Evolutionary conservation across 2,329 filamentous ascomycete species (phyloP).

Genomic region (Ophiocordyceps camponoti-leonardi): DNA sequence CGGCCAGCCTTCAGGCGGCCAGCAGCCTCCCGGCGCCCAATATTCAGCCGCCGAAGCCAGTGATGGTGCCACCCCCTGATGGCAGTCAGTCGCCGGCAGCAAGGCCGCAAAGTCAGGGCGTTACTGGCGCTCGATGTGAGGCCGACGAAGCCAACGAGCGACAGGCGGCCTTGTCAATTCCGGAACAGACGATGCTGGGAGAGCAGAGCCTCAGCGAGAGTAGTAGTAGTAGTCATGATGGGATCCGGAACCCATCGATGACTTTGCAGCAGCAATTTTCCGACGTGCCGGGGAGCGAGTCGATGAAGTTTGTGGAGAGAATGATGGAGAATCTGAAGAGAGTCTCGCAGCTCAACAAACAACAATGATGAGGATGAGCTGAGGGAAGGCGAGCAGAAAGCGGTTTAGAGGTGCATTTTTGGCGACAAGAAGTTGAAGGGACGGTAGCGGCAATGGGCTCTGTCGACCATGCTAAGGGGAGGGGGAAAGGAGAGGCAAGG

Average conservation of each 20-base stretch:
- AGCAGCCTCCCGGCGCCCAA: neutral
- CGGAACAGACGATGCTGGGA: neutral
- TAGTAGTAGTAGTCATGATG: neutral
- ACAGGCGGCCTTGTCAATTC: neutral
- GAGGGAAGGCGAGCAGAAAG: neutral
- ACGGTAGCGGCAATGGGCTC: too few species aligned
- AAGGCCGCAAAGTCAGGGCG: neutral
- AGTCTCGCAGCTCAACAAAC: slow-evolving; percentile 11
- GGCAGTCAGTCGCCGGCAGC: neutral
- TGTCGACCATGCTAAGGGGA: neutral
- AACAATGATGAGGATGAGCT: neutral
- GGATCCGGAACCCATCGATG: neutral
- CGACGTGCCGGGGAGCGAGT: slow-evolving; percentile 24
- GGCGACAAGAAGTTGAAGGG: neutral
- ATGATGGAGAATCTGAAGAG: slow-evolving; percentile 33
- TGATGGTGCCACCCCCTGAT: neutral
- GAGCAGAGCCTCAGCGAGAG: neutral
- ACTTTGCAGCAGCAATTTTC: slow-evolving; percentile 15
- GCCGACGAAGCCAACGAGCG: too few species aligned
- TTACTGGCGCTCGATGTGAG: neutral
- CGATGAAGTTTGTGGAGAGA: slow-evolving; percentile 31
- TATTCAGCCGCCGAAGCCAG: neutral
- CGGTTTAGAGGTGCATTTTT: neutral
- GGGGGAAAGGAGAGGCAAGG: too few species aligned
- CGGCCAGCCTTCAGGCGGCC: neutral